Percentiles rank a stretch among this genome's conserved stretches.
phyloP scores from a whole-genome alignment of 2,329 filamentous ascomycete genomes.

The Ophiostoma perfectum region DNA sequence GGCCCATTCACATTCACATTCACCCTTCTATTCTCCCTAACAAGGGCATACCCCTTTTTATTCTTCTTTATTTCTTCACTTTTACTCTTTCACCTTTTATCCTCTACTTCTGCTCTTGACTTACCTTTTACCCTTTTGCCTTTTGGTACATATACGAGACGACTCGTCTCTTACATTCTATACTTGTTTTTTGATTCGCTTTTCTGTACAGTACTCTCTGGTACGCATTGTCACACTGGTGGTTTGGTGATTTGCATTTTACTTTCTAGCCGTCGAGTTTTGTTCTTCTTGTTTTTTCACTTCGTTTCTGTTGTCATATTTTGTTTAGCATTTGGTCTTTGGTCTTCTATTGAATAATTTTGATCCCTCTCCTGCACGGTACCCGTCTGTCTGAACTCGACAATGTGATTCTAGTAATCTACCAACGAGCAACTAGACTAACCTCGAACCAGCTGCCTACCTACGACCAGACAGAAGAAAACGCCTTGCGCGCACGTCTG shows the following conservation, averaged over 20 bases:
- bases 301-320: neutral
- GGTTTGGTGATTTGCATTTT: neutral
- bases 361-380: neutral
- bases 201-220: neutral
- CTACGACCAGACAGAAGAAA: too few species aligned
- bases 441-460: too few species aligned
- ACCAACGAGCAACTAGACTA: too few species aligned
- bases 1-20: too few species aligned
- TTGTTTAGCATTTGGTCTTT: neutral
- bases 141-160: neutral
- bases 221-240: neutral
- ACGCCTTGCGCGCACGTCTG: too few species aligned
- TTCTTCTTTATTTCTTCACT: neutral
- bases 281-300: neutral
- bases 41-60: neutral
- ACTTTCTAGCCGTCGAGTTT: neutral
- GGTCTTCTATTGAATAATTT: neutral
- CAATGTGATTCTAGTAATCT: neutral
- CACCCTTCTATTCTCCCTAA: neutral
- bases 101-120: neutral
- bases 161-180: neutral
- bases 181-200: neutral
- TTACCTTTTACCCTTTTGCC: neutral
- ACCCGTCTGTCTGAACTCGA: neutral
- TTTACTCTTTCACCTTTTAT: neutral